Conservation (phyloP, 805 yeast species). For the Zygosaccharomyces bailii region DNA sequence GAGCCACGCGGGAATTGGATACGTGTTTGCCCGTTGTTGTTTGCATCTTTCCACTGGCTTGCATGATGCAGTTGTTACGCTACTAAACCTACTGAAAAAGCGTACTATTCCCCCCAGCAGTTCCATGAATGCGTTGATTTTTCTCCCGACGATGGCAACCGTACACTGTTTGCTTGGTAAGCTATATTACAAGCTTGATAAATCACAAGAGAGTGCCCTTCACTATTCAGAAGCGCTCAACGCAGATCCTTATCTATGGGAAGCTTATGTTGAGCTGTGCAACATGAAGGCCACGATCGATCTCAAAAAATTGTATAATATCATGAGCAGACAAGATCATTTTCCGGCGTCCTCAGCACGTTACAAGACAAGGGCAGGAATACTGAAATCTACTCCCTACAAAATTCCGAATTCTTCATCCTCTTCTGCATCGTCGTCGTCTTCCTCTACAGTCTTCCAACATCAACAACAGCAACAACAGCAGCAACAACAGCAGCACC, state of each 20-base stretch:
- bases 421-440: conserved; percentile 14
- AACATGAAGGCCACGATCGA: conserved; percentile 67
- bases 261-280: conserved; percentile 75
- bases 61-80: conserved; percentile 15
- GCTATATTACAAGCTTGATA: conserved; percentile 56
- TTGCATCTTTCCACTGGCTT: conserved; percentile 20
- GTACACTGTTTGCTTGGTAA: conserved; percentile 68
- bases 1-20: conserved; percentile 70
- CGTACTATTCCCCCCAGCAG: conserved; percentile 9
- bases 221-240: conserved; percentile 67
- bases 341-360: conserved; percentile 11
- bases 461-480: conserved; percentile 6
- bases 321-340: conserved; percentile 13
- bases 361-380: conserved; percentile 13
- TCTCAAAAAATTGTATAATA: conserved; percentile 20
- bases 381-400: conserved; percentile 18
- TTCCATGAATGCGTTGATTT: conserved; percentile 14
- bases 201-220: conserved; percentile 59
- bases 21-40: conserved; percentile 65
- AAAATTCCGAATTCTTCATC: conserved; percentile 13
- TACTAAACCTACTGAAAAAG: conserved; percentile 10
- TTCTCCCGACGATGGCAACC: conserved; percentile 66
- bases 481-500: too few species aligned
- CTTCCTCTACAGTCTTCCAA: conserved; percentile 9
- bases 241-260: conserved; percentile 79